Conservation (phyloP, 2,329 filamentous ascomycete species). For the Teratosphaeria destructans region DNA sequence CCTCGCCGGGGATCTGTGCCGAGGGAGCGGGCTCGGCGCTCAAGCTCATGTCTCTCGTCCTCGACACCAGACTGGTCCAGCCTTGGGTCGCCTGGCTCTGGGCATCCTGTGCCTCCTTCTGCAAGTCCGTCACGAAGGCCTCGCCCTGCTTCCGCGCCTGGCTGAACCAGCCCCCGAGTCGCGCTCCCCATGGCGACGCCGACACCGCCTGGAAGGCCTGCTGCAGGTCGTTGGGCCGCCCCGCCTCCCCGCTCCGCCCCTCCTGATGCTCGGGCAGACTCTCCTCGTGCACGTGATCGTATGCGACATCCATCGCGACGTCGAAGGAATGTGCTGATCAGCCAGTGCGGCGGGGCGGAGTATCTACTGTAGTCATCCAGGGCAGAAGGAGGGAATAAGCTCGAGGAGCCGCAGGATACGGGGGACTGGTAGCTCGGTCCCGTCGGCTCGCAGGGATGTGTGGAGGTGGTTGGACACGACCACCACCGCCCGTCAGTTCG, state of each 20-base stretch:
- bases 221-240: slow-evolving; percentile 58
- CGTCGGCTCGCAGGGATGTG: neutral
- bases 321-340: neutral
- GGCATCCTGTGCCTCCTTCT: slow-evolving; percentile 71
- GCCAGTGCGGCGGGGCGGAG: neutral
- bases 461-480: neutral
- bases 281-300: slow-evolving; percentile 90
- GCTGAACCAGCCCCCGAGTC: slow-evolving; percentile 77
- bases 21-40: slow-evolving; percentile 10
- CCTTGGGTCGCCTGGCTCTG: slow-evolving; percentile 63
- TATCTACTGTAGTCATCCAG: too few species aligned
- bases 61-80: slow-evolving; percentile 46
- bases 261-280: slow-evolving; percentile 33
- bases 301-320: slow-evolving; percentile 75
- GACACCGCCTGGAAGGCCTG: slow-evolving; percentile 93
- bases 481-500: too few species aligned
- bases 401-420: neutral
- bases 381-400: neutral
- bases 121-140: slow-evolving; percentile 71
- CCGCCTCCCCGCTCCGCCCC: neutral
- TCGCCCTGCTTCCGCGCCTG: slow-evolving; percentile 88
- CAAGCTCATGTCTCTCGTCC: slow-evolving; percentile 20
- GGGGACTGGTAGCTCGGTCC: neutral
- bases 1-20: slow-evolving; percentile 17
- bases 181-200: slow-evolving; percentile 79